These are phyloP conservation scores for Trametes hirsuta DNA, from an alignment of 1,284 basidiomycete species.

Conservation along the genomic window DNA sequence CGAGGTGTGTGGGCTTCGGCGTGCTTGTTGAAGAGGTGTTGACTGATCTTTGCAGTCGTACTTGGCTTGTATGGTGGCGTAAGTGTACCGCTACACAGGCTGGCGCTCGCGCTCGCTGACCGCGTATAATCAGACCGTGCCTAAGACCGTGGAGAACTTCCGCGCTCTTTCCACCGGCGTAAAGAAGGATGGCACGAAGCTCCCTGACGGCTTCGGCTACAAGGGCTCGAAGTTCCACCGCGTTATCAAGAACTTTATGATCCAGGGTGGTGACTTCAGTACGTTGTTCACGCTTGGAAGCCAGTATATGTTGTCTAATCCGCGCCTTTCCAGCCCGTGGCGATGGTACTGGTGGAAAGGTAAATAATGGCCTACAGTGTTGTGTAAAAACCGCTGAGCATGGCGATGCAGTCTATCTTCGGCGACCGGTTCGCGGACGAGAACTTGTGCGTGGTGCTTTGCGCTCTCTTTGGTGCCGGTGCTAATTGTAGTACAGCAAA, in stretches of 20 bases:
- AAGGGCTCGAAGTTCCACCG: slow-evolving; percentile 74
- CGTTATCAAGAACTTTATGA: slow-evolving; percentile 75
- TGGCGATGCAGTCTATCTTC: slow-evolving; percentile 50
- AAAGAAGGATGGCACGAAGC: slow-evolving; percentile 75
- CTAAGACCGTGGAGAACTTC: slow-evolving; percentile 76
- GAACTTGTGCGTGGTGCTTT: slow-evolving; percentile 74
- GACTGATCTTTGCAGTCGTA: slow-evolving; percentile 52
- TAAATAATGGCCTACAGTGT: slow-evolving; percentile 16
- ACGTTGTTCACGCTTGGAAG: slow-evolving; percentile 17
- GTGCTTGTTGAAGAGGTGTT: slow-evolving; percentile 6
- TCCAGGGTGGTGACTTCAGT: slow-evolving; percentile 77
- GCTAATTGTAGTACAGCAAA: slow-evolving; percentile 55
- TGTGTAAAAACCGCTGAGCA: background rate
- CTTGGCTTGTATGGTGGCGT: slow-evolving; percentile 86
- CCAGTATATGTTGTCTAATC: background rate
- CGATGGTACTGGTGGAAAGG: slow-evolving; percentile 65
- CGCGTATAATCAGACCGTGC: slow-evolving; percentile 67
- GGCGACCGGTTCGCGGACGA: slow-evolving; percentile 64
- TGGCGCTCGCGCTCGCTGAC: background rate
- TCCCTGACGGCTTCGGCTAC: slow-evolving; percentile 74
- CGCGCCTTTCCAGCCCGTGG: slow-evolving; percentile 43
- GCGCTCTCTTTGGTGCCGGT: background rate
- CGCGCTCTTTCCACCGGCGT: slow-evolving; percentile 72
- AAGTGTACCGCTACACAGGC: slow-evolving; percentile 17
- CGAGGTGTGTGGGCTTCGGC: slow-evolving; percentile 59